Percentiles rank a stretch among this genome's conserved stretches.
phyloP scores from a whole-genome alignment of 108 stramenopile species.

The Seminavis robusta region DNA sequence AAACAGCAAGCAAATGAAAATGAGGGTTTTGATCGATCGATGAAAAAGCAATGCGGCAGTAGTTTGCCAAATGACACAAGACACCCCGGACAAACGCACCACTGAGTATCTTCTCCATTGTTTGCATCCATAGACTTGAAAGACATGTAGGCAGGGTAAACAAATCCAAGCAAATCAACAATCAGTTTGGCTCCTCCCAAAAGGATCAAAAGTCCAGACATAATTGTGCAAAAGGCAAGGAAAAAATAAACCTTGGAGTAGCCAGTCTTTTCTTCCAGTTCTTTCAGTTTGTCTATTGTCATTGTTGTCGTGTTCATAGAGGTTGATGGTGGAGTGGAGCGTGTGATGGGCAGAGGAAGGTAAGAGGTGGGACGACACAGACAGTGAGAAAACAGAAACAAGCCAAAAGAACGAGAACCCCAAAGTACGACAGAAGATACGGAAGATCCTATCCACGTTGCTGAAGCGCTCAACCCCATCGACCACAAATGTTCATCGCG shows the following conservation, averaged over 20 bases:
- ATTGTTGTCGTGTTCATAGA: conserved; percentile 1
- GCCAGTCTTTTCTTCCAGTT: conserved; percentile 79
- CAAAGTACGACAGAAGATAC: conserved; percentile 11
- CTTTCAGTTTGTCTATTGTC: conserved; percentile 61
- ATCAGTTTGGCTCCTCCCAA: conserved; percentile 77
- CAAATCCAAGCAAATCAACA: conserved; percentile 87
- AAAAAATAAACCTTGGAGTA: conserved; percentile 77
- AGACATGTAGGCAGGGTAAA: conserved; percentile 97
- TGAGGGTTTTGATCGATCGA: too few relatives aligned
- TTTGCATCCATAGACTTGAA: conserved; percentile 93
- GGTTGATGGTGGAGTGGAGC: conserved; percentile 1
- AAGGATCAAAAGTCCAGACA: conserved; percentile 30
- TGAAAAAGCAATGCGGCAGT: too few relatives aligned
- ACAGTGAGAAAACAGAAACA: too few relatives aligned
- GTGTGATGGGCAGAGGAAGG: too few relatives aligned
- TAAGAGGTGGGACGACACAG: too few relatives aligned
- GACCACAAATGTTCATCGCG: too few relatives aligned
- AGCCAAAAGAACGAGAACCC: too few relatives aligned
- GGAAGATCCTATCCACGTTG: too few relatives aligned
- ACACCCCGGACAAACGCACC: too few relatives aligned
- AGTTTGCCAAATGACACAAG: too few relatives aligned
- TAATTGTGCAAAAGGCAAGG: conserved; percentile 29
- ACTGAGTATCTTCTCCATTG: conserved; percentile 73
- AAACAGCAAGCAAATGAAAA: too few relatives aligned
- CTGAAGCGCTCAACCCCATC: too few relatives aligned